These are phyloP conservation scores for Hypocrella siamensis DNA, from an alignment of 2,329 filamentous ascomycete species.

Conservation along the genomic window DNA sequence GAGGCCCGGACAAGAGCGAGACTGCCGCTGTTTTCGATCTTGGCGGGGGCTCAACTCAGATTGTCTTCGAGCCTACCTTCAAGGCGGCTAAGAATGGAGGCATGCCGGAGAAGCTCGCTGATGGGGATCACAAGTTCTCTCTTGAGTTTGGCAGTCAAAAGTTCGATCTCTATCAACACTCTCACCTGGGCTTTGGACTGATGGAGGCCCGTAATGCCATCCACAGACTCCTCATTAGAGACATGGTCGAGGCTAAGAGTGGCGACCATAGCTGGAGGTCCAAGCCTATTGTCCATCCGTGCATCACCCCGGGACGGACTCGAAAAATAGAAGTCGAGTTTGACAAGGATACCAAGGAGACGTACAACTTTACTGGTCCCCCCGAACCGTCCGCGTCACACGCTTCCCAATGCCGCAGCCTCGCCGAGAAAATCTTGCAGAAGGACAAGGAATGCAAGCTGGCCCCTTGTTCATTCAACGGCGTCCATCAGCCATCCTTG, in stretches of 20 bases:
- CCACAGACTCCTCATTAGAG: conserved; percentile 59
- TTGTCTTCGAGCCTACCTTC: conserved; percentile 95
- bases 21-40: conserved; percentile 94
- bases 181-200: conserved; percentile 88
- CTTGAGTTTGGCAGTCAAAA: conserved; percentile 79
- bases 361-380: conserved; percentile 81
- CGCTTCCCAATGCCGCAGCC: conserved; percentile 76
- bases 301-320: conserved; percentile 66
- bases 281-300: conserved; percentile 64
- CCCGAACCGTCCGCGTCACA: conserved; percentile 60
- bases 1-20: conserved; percentile 72
- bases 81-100: conserved; percentile 55
- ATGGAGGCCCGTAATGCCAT: conserved; percentile 89
- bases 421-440: conserved; percentile 79
- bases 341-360: conserved; percentile 41
- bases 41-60: conserved; percentile 92
- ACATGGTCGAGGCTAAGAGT: conserved; percentile 49
- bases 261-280: conserved; percentile 51
- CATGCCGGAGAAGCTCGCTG: conserved; percentile 69
- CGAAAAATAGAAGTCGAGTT: conserved; percentile 61
- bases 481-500: conserved; percentile 83
- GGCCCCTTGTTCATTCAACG: conserved; percentile 95
- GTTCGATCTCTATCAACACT: conserved; percentile 94
- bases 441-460: conserved; percentile 74
- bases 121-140: conserved; percentile 91